These are phyloP conservation scores for Lasiodiplodia citricola DNA, from an alignment of 2,329 filamentous ascomycete genomes.

Conservation along the genomic window DNA sequence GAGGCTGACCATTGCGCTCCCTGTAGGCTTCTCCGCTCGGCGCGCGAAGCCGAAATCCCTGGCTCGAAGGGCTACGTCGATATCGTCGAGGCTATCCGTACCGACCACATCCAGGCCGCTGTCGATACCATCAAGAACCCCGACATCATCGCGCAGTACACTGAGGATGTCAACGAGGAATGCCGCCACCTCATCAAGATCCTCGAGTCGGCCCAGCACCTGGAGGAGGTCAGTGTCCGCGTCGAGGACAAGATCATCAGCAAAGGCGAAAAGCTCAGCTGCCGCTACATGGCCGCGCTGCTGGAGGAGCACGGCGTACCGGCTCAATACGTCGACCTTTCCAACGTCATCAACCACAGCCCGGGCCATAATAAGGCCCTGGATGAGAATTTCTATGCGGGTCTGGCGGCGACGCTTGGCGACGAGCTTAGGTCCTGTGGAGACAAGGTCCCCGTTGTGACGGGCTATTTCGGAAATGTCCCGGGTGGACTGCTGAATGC, in stretches of 20 bases:
- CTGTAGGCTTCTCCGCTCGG: constrained; percentile 51
- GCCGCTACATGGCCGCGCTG: constrained; percentile 85
- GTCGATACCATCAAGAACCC: constrained; percentile 52
- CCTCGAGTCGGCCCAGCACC: constrained; percentile 64
- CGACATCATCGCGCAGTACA: constrained; percentile 59
- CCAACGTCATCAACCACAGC: constrained; percentile 75
- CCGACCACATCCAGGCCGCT: constrained; percentile 79
- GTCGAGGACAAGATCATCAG: constrained; percentile 79
- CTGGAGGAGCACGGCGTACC: constrained; percentile 81
- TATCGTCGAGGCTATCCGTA: constrained; percentile 79
- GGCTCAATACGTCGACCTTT: constrained; percentile 88
- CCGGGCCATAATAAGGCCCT: constrained; percentile 44
- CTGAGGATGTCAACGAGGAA: constrained; percentile 73
- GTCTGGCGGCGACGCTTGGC: constrained; percentile 49
- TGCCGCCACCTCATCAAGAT: constrained; percentile 82
- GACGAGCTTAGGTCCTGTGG: constrained; percentile 50
- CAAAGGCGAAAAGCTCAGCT: constrained; percentile 95
- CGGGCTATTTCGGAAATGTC: constrained; percentile 93
- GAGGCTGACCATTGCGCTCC: constrained; percentile 1
- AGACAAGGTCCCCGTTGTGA: constrained; percentile 59
- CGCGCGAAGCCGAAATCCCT: constrained; percentile 52
- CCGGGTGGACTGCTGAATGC: constrained; percentile 90
- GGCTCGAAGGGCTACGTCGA: constrained; percentile 64
- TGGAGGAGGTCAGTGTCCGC: constrained; percentile 58
- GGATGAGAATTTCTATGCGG: constrained; percentile 54